Evolutionary conservation across 148 eudicot species (phyloP).

Genomic region (Persicaria maculosa): DNA sequence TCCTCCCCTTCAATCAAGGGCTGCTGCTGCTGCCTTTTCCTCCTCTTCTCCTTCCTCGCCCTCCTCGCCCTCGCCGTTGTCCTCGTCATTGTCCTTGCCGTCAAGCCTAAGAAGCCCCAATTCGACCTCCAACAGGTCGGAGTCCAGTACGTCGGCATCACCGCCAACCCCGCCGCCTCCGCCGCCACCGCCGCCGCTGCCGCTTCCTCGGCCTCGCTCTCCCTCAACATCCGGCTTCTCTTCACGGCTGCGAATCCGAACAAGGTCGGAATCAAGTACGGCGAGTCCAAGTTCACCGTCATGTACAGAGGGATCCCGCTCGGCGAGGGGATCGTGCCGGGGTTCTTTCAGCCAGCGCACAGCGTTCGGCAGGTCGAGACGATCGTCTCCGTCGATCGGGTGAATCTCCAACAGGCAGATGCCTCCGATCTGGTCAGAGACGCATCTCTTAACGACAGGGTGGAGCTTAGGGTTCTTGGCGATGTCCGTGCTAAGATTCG

Average conservation of each 20-base stretch:
- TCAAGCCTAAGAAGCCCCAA: constrained; percentile 82
- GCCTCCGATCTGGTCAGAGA: constrained; percentile 66
- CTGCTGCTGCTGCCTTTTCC: constrained; percentile 92
- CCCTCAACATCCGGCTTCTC: constrained; percentile 41
- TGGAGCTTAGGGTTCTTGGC: constrained; percentile 72
- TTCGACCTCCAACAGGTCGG: constrained; percentile 79
- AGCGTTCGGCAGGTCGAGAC: constrained; percentile 56
- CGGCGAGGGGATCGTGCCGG: constrained; percentile 62
- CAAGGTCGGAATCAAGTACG: constrained; percentile 85
- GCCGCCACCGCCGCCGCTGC: constrained; percentile 26
- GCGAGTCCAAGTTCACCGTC: constrained; percentile 62
- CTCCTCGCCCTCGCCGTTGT: constrained; percentile 61
- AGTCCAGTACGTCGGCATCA: constrained; percentile 70
- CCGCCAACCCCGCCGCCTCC: constrained; percentile 20
- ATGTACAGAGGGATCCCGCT: constrained; percentile 84
- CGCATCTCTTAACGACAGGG: constrained; percentile 69
- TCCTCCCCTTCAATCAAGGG: constrained; percentile 79
- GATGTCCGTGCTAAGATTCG: constrained; percentile 91
- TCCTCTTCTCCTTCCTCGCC: constrained; percentile 70
- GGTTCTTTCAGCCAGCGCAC: constrained; percentile 77
- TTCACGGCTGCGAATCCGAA: constrained; percentile 81
- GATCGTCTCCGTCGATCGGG: constrained; percentile 58
- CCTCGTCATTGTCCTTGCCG: constrained; percentile 70
- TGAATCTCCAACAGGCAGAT: constrained; percentile 63
- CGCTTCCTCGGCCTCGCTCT: constrained; percentile 27